Evolutionary conservation across 345 rosid species (phyloP), one percentile per base, ranked within the genome.

Genomic region (Lepidium aucheri): DNA sequence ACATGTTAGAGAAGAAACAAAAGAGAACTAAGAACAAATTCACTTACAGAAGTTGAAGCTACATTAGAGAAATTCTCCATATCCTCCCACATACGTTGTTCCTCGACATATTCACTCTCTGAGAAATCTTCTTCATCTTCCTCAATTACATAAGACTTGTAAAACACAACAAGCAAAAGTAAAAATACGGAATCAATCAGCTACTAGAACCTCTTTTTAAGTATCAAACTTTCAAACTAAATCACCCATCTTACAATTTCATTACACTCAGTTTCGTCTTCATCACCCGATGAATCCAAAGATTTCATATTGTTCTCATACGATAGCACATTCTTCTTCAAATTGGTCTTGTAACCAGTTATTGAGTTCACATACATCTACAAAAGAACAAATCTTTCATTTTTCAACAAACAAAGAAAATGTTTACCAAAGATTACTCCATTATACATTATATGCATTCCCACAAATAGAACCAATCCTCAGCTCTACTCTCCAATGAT

Each of bases 401-500:
- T 4, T 63, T 32, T 34, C 60, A 34, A n/a, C 2, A 56, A 42
- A 28, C 18, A 26, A 26, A 0, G 26, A 4, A 7, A 32, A 39
- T 28, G 33, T 32, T 7, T 26, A 33, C 18, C 14, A n/a, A 60
- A 42, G 50, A 38, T 28, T 38, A 57, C 18, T 36, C 15, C 1
- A 9, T 30, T 40, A 26, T 60, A 69, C 74, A 59, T 9, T 43
- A 65, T 74, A 74, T 11, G n/a, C 26, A 16, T 32, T 43, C 65
- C 77, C 85, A 18, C 44, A 6, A 10, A 0, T 9, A 57, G 49
- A 10, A 67, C 82, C 79, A 56, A 66, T 69, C 18, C 36, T 64
- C 22, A 16, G 17, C 68, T 83, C 78, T 55, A 63, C 12, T 41
- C 61, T 16, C 79, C 80, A 78, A 53, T 76, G 75, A 76, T 71